These are phyloP conservation scores for Biancaea sappan DNA, from an alignment of 306 rosid species.

Conservation along the genomic window DNA sequence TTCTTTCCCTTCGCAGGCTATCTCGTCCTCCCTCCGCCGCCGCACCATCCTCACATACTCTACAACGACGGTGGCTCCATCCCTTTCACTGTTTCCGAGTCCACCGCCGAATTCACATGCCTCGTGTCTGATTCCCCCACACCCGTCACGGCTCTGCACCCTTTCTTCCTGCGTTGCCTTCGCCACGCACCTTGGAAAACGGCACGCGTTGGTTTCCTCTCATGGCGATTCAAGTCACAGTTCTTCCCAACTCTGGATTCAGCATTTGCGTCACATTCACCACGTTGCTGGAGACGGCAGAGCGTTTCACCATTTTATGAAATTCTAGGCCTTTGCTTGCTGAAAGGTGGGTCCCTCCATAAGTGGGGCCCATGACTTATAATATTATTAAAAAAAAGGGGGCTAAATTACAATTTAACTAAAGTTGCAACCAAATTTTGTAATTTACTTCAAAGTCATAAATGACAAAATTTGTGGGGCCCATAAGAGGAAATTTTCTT, in stretches of 20 bases:
- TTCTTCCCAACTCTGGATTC: neutral
- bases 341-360: no score
- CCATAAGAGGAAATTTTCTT: no score
- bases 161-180: neutral
- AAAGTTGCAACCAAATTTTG: no score
- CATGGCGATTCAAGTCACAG: constrained; percentile 13
- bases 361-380: no score
- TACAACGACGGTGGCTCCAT: neutral
- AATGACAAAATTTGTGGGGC: no score
- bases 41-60: neutral
- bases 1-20: constrained; percentile 22
- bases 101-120: neutral
- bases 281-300: constrained; percentile 12
- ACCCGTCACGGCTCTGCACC: neutral
- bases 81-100: neutral
- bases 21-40: neutral
- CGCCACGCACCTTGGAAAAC: neutral
- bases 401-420: no score
- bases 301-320: constrained; percentile 24
- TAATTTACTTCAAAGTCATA: no score
- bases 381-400: no score
- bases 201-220: constrained; percentile 8
- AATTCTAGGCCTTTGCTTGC: constrained; percentile 19
- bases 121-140: neutral
- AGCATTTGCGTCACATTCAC: neutral